Conservation (phyloP, 1,139 yeast species). For the Kodamaea suecica region DNA sequence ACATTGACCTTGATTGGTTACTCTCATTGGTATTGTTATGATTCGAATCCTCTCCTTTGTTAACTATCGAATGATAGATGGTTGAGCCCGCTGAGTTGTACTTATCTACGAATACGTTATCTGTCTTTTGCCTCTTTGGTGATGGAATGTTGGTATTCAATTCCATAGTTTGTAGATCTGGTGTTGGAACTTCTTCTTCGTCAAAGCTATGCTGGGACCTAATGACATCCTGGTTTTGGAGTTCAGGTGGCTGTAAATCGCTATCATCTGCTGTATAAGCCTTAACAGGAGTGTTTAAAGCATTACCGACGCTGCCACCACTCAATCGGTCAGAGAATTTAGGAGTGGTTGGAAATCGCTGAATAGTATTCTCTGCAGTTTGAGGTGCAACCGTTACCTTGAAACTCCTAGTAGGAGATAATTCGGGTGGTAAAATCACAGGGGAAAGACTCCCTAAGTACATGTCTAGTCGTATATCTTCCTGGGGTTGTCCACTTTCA, state of each 20-base stretch:
- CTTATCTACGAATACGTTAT: constrained; percentile 34
- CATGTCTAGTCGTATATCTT: too few relatives aligned
- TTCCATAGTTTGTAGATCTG: constrained; percentile 11
- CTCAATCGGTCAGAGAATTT: constrained; percentile 25
- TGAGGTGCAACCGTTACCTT: constrained; percentile 3
- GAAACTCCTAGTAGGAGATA: constrained; percentile 18
- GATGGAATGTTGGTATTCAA: constrained; percentile 2
- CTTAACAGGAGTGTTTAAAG: constrained; percentile 3
- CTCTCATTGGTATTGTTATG: constrained; percentile 20
- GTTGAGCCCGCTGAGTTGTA: constrained; percentile 27
- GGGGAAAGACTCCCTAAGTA: constrained; percentile 25
- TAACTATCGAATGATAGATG: constrained; percentile 28
- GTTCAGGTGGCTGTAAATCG: constrained; percentile 30
- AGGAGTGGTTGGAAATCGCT: constrained; percentile 52
- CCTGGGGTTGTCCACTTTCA: too few relatives aligned
- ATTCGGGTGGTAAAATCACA: constrained; percentile 19
- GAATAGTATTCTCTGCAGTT: constrained; percentile 28
- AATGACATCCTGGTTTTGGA: constrained; percentile 13
- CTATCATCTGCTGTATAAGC: constrained; percentile 23
- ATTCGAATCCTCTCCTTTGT: constrained; percentile 18
- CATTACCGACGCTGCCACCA: constrained; percentile 12
- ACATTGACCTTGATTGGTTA: constrained; percentile 26
- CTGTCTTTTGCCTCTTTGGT: constrained; percentile 13
- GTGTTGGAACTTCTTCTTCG: constrained; percentile 19
- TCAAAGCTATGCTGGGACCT: constrained; percentile 5